These are phyloP conservation scores for Fusarium sp. DNA, from an alignment of 2,329 filamentous ascomycete species.

Conservation along the genomic window DNA sequence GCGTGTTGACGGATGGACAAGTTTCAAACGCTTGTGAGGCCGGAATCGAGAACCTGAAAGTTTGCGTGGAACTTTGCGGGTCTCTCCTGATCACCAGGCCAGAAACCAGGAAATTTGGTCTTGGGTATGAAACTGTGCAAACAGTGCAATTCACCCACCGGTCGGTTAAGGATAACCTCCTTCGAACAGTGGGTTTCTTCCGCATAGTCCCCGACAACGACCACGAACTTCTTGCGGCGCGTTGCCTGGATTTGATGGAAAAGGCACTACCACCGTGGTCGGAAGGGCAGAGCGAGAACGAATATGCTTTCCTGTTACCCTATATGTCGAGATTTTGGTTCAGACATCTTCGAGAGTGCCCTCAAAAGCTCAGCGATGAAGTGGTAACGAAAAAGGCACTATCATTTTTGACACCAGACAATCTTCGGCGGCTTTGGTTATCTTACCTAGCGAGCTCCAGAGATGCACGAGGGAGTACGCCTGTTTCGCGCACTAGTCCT, in stretches of 20 bases:
- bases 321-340: conserved; percentile 20
- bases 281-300: background rate
- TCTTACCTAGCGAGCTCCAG: background rate
- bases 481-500: background rate
- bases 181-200: background rate
- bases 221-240: conserved; percentile 5
- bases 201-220: background rate
- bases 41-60: background rate
- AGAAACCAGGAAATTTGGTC: background rate
- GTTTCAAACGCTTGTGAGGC: background rate
- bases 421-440: conserved; percentile 17
- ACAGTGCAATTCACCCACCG: conserved; percentile 13
- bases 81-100: background rate
- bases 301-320: background rate
- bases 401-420: background rate
- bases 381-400: background rate
- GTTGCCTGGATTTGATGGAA: conserved; percentile 15
- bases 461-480: background rate
- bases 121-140: background rate
- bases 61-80: background rate
- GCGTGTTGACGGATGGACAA: background rate
- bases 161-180: conserved; percentile 9
- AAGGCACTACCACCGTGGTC: background rate
- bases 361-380: background rate
- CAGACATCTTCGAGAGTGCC: conserved; percentile 9